phyloP scores from a whole-genome alignment of 2,329 filamentous ascomycete genomes.

The Clarireedia hainanense region DNA sequence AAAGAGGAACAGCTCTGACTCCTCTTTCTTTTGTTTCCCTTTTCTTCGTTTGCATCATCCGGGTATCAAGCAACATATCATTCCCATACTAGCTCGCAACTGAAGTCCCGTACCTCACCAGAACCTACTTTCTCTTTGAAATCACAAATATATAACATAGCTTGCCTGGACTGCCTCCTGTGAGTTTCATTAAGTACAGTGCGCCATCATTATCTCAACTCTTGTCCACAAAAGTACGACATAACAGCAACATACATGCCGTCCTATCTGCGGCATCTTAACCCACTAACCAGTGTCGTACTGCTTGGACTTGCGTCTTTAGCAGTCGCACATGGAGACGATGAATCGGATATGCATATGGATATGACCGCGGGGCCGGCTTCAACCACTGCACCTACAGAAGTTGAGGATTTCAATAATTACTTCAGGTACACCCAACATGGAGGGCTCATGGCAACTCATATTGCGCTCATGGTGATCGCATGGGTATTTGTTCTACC shows the following conservation, averaged over 20 bases:
- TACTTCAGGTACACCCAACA: conserved; percentile 36
- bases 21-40: conserved; percentile 4
- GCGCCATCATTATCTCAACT: background rate
- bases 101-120: background rate
- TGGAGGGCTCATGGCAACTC: conserved; percentile 38
- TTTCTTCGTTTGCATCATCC: conserved; percentile 3
- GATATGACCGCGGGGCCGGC: conserved; percentile 4
- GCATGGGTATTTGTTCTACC: conserved; percentile 65
- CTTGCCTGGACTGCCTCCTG: background rate
- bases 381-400: conserved; percentile 12
- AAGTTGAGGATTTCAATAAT: conserved; percentile 23
- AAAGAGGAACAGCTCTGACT: background rate
- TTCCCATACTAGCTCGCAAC: background rate
- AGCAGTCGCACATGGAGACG: conserved; percentile 10
- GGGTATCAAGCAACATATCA: background rate
- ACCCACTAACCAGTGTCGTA: background rate
- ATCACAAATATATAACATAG: background rate
- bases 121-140: background rate
- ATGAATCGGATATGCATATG: conserved; percentile 26
- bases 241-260: conserved; percentile 3
- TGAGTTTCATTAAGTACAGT: background rate
- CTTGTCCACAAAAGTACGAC: background rate
- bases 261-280: background rate
- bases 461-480: conserved; percentile 60
- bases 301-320: conserved; percentile 10